Percentiles rank a stretch among this genome's conserved stretches.
Evolutionary conservation across 345 rosid genomes (phyloP).

Genomic region (Citrus glauca): DNA sequence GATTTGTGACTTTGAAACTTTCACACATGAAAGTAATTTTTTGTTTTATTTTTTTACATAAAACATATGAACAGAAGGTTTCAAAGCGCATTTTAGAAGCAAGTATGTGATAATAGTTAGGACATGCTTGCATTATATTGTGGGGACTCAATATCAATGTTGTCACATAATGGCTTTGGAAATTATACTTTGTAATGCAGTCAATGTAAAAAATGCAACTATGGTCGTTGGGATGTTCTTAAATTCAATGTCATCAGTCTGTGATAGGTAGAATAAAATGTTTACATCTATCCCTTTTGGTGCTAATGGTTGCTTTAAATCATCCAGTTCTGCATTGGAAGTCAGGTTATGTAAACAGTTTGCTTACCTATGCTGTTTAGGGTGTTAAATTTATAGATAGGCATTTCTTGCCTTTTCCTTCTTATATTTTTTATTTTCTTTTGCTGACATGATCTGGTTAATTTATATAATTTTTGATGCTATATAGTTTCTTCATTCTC

Average conservation of each 20-base stretch:
- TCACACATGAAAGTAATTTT: neutral
- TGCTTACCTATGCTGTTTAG: neutral
- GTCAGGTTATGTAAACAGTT: neutral
- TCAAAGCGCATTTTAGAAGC: neutral
- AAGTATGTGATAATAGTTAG: neutral
- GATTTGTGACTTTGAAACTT: neutral
- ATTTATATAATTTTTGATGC: conserved; percentile 14
- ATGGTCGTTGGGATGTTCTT: neutral
- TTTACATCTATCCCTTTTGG: neutral
- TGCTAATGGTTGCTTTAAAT: neutral
- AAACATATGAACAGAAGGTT: neutral
- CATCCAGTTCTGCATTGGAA: conserved; percentile 1
- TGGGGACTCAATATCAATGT: neutral
- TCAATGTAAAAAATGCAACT: neutral
- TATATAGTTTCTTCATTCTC: conserved; percentile 70
- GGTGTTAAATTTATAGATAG: neutral
- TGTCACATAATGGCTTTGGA: neutral
- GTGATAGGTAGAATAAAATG: neutral
- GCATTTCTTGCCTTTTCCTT: neutral
- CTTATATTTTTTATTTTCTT: neutral
- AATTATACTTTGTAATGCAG: neutral
- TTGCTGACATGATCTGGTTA: neutral
- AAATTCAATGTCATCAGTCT: neutral
- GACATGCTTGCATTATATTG: neutral
- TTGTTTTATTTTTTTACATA: neutral